Conservation (phyloP, 202 grass and related monocot genomes). For the Setaria italica region DNA sequence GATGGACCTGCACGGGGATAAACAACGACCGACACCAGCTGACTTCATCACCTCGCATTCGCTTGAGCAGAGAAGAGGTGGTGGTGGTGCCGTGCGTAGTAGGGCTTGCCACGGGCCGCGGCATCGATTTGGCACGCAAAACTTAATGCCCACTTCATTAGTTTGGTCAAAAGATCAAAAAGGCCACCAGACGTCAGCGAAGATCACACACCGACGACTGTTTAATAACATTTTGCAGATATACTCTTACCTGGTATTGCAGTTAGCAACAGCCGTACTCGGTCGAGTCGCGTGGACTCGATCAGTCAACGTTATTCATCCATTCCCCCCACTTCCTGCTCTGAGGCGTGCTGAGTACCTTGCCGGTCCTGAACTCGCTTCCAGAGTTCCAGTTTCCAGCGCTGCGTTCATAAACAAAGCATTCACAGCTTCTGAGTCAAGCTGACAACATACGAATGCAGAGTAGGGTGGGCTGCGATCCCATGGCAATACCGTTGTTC, state of each 20-base stretch:
- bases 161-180: not conserved
- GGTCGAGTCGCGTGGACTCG: not conserved
- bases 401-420: not conserved
- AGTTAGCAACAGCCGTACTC: not conserved
- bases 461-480: not conserved
- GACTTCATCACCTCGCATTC: not conserved
- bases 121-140: constrained; percentile 3
- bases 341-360: not conserved
- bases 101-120: not conserved
- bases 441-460: not conserved
- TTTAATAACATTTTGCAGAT: not conserved
- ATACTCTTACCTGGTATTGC: too few species aligned
- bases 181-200: not conserved
- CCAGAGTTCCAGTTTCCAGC: not conserved
- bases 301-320: not conserved
- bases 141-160: not conserved
- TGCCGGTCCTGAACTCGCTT: not conserved
- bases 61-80: not conserved
- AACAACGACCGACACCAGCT: constrained; percentile 16
- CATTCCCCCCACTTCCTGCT: not conserved
- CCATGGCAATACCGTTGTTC: not conserved
- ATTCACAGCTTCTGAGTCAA: not conserved
- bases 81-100: not conserved
- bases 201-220: constrained; percentile 14
- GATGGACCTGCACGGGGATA: constrained; percentile 20